Conservation (phyloP, 148 eudicot genomes). For the Selenicereus undatus region DNA sequence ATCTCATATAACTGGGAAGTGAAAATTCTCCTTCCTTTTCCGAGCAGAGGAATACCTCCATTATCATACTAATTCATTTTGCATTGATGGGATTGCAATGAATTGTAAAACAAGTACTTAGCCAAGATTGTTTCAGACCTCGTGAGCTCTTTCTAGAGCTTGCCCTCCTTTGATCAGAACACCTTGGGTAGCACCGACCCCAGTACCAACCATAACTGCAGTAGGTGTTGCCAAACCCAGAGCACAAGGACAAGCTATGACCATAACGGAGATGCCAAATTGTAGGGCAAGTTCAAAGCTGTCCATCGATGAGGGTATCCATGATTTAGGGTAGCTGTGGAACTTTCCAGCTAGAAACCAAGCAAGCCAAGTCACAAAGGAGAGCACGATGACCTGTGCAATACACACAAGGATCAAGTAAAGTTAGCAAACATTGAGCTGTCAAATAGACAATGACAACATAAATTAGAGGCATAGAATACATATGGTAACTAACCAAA, state of each 20-base stretch:
- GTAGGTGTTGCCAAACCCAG: constrained; percentile 99
- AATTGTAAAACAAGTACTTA: background rate
- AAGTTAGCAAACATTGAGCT: background rate
- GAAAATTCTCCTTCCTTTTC: background rate
- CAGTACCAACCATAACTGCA: constrained; percentile 99
- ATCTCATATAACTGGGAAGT: no score
- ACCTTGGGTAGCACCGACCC: constrained; percentile 97
- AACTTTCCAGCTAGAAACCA: constrained; percentile 82
- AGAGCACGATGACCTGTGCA: constrained; percentile 69
- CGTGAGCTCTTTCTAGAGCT: constrained; percentile 88
- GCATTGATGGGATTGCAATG: background rate
- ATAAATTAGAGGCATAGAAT: no score
- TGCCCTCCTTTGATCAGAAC: constrained; percentile 96
- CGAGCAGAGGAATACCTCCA: background rate
- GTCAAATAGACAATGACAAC: background rate
- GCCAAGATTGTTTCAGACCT: constrained; percentile 38
- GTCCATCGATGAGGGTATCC: constrained; percentile 97
- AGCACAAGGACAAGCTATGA: constrained; percentile 98
- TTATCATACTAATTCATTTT: background rate
- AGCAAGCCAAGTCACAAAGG: constrained; percentile 71
- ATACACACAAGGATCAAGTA: background rate
- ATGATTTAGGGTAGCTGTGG: constrained; percentile 63
- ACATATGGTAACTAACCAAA: constrained; percentile 43
- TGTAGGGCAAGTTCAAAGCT: constrained; percentile 91
- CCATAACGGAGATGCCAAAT: constrained; percentile 97